Evolutionary conservation across 768 basidiomycete species (phyloP), one percentile per base, ranked within the genome.

Genomic region (Cyclocybe aegerita): DNA sequence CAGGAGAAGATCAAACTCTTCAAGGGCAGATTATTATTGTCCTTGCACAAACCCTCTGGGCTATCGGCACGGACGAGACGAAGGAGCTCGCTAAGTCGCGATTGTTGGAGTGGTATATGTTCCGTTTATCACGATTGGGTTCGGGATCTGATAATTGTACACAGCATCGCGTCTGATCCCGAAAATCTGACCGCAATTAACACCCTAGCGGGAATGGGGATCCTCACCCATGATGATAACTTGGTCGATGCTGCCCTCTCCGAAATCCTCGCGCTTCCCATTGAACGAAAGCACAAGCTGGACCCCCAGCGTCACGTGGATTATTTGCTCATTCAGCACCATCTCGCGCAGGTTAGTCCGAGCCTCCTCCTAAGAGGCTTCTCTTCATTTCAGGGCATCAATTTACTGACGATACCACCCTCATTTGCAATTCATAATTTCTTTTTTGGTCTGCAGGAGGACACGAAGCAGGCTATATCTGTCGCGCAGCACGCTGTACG

Each of bases 1-100:
- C 82, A 4, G 74, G 71, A 0, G 76, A 80, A 12, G 69, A 84
- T 45, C 42, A 62, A 15, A 53, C 66, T 5, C 63, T 89, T 45
- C 77, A 79, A 41, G 83, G 88, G 7, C 88, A 93, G 43, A 80
- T 86, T 16, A 79, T 77, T 1, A 84, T 97, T 1, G 61, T 92
- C n/a, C 77, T 93, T n/a, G 83, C 90, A 4, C 85, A 93, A 65
- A 82, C 83, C 5, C 76, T 97, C 59, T 98, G 94, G 94, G 81
- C 85, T 1, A 75, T 88, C 14, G 85, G 84, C 4, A 82, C 82
- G 5, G 83, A 85, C 7, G 94, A 93, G 45, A 85, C 80, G 33
- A 81, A 72, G 53, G 92, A 95, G 52, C 76, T 75, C 14, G 92
- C 92, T 7, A 91, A 93, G 69, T 74, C 75, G 16, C 82, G 85